Evolutionary conservation across 2,329 filamentous ascomycete genomes (phyloP).

Genomic region (Fusarium sp.): DNA sequence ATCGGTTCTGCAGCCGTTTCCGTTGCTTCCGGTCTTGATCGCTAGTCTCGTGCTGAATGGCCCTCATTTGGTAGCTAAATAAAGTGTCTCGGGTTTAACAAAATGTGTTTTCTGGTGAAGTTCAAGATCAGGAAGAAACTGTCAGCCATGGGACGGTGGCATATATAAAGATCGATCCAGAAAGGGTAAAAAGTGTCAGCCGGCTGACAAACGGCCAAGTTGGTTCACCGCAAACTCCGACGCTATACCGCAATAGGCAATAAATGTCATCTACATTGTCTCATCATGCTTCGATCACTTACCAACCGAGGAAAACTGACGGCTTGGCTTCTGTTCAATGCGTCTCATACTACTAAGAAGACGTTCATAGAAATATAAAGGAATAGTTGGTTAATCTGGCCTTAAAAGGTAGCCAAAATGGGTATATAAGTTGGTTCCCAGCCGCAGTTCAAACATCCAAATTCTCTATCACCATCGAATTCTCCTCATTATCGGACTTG

Average conservation of each 20-base stretch:
- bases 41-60: neutral
- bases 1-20: conserved; percentile 29
- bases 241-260: conserved; percentile 28
- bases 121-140: neutral
- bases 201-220: conserved; percentile 12
- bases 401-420: neutral
- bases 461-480: neutral
- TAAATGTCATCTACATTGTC: conserved; percentile 24
- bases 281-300: neutral
- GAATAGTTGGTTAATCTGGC: neutral
- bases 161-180: neutral
- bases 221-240: conserved; percentile 5
- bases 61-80: neutral
- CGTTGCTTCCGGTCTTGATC: conserved; percentile 15
- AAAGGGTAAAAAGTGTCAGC: conserved; percentile 32
- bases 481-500: neutral
- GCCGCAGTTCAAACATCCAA: too few relatives aligned
- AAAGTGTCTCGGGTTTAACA: accelerated
- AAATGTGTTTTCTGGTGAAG: too few relatives aligned
- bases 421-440: conserved; percentile 1
- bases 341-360: neutral
- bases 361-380: neutral
- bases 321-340: neutral
- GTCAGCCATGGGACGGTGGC: neutral
- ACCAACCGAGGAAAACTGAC: neutral